phyloP scores from a whole-genome alignment of 495 filamentous ascomycete species.

The Neurospora cerealis region DNA sequence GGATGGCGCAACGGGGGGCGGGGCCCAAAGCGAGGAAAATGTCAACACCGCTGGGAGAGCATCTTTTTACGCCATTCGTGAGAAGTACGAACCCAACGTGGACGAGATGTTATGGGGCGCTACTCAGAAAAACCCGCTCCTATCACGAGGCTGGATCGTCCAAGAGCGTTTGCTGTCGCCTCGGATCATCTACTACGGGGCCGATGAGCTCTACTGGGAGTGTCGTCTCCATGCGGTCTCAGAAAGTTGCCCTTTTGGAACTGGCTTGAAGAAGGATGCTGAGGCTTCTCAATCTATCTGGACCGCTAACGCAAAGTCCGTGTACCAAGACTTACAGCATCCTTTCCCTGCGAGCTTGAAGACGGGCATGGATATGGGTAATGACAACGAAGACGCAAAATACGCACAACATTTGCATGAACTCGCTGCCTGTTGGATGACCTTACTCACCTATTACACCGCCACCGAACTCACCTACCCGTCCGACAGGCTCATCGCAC shows the following conservation, averaged over 20 bases:
- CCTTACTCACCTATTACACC: neutral
- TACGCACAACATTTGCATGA: neutral
- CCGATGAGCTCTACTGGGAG: conserved; percentile 7
- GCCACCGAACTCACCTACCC: neutral
- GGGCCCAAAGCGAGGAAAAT: neutral
- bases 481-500: neutral
- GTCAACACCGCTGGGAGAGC: no score
- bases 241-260: neutral
- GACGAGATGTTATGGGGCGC: neutral
- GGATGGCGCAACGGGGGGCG: no score
- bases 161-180: conserved; percentile 7
- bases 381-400: neutral
- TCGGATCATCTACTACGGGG: conserved; percentile 6
- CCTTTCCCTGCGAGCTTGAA: neutral
- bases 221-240: neutral
- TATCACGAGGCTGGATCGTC: conserved; percentile 6
- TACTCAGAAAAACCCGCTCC: neutral
- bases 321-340: neutral
- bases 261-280: neutral
- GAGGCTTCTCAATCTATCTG: neutral
- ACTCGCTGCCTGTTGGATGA: neutral
- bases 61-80: neutral
- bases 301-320: neutral
- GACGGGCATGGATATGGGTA: neutral
- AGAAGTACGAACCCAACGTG: neutral